Base-by-base conservation (phyloP, 192 early-diverging fungal genomes). In the Entophlyctis luteolus region DNA sequence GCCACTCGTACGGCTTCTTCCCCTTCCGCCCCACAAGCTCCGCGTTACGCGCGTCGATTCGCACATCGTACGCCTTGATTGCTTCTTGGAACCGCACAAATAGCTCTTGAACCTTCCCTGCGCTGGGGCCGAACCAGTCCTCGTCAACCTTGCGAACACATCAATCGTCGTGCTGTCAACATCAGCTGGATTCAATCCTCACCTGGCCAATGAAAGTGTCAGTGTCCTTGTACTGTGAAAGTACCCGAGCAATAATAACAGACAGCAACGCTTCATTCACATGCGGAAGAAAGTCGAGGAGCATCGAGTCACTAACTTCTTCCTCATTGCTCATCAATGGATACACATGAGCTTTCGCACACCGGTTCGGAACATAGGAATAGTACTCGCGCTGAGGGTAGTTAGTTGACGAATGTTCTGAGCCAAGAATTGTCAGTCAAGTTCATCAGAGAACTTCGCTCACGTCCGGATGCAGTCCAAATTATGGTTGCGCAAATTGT, bases 361-460 rank as follows among this genome's bases (percentile, higher is more conserved):
- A 10, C 25, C 50, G 14, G 59, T 45, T 60, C 10, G 59, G 59
- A 29, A 42, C 6, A 42, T 60, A 60, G 12, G 18, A 18, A 22
- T 39, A 46, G 28, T 47, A 49, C 16, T 48, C 48, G 48, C 50
- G 50, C 50, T 63, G 62, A 1, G 62, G 48, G 31, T 33, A 63
- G 33, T 63, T 63, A 34, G 50, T n/a, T 8, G 62, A 49, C 2
- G 47, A 50, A 48, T 63, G 62, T 34, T 56, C 55, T 56, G 35
- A n/a, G 14, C n/a, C 10, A 53, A 22, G 16, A 27, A 22, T 45
- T 52, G 35, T 34, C 12, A 16, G 32, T 6, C 16, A 56, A 33
- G 12, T 5, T 34, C 12, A 16, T 16, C 28, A 56, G 14, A n/a
- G 10, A 33, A 28, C 32, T 52, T 6, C 18, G 35, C 23, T 25